phyloP scores from a whole-genome alignment of 331 rosid genomes.

The Phaseolus coccineus region DNA sequence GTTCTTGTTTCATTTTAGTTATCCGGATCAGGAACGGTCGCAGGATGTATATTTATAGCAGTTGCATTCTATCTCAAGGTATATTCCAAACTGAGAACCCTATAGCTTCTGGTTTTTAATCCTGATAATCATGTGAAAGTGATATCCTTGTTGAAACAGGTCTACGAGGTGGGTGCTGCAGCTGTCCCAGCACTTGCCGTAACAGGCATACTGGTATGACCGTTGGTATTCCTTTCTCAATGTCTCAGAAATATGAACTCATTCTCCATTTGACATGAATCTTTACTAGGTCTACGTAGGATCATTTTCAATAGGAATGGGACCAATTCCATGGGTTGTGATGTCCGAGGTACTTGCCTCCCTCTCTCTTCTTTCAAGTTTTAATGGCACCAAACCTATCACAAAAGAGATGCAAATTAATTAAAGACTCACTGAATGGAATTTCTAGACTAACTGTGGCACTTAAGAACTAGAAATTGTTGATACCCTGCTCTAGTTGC shows the following conservation, averaged over 20 bases:
- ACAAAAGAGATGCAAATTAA: constrained; percentile 4
- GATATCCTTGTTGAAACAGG: constrained; percentile 55
- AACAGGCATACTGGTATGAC: constrained; percentile 76
- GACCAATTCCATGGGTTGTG: constrained; percentile 95
- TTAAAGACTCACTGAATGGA: not conserved
- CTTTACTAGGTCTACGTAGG: constrained; percentile 68
- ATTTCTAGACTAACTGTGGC: not conserved
- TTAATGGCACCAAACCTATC: not conserved
- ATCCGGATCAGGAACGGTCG: constrained; percentile 77
- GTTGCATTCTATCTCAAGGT: constrained; percentile 89
- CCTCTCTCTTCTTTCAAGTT: not conserved
- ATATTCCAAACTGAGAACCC: constrained; percentile 27
- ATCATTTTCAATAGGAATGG: constrained; percentile 89
- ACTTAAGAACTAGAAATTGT: constrained; percentile 17
- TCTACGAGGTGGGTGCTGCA: constrained; percentile 52
- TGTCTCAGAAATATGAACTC: constrained; percentile 4
- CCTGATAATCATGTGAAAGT: constrained; percentile 28
- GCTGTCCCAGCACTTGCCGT: constrained; percentile 77
- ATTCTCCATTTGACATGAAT: constrained; percentile 18
- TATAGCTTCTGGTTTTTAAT: constrained; percentile 9
- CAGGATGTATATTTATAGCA: constrained; percentile 71
- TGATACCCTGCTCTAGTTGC: not conserved
- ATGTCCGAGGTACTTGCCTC: constrained; percentile 79
- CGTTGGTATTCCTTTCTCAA: constrained; percentile 19
- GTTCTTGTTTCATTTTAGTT: constrained; percentile 53